Conservation (phyloP, 2,329 filamentous ascomycete genomes). For the Endothia cerciana region DNA sequence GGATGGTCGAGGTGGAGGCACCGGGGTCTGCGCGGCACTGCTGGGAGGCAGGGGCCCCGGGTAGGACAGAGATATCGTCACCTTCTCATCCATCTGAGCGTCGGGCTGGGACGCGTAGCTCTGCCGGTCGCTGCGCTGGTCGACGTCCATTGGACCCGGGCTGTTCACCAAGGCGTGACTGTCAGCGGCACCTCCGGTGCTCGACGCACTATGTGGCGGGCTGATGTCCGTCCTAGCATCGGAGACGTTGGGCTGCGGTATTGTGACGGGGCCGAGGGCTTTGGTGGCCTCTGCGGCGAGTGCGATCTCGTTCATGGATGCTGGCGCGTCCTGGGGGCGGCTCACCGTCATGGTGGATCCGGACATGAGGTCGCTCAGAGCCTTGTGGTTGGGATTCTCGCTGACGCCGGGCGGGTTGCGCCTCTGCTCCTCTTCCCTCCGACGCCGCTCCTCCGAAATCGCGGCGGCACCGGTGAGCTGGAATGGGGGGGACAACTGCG, state of each 20-base stretch:
- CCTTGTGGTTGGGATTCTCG: constrained; percentile 59
- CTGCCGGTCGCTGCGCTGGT: constrained; percentile 44
- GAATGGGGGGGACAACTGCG: constrained; percentile 48
- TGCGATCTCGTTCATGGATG: constrained; percentile 30
- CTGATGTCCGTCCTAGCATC: constrained; percentile 47
- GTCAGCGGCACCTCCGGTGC: constrained; percentile 36
- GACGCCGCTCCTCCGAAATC: constrained; percentile 56
- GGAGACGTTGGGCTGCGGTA: constrained; percentile 39
- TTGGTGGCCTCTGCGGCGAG: constrained; percentile 38
- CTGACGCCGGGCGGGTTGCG: constrained; percentile 49
- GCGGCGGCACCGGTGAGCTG: constrained; percentile 58
- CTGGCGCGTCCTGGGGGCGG: constrained; percentile 57
- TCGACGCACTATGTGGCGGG: constrained; percentile 47
- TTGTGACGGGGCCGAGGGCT: constrained; percentile 38
- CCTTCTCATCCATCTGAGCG: constrained; percentile 55
- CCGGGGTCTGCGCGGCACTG: constrained; percentile 48
- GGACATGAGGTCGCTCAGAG: constrained; percentile 58
- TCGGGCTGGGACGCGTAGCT: constrained; percentile 46
- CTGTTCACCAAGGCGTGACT: constrained; percentile 49
- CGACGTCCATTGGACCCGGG: constrained; percentile 59
- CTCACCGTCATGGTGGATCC: constrained; percentile 57
- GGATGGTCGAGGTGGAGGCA: constrained; percentile 52
- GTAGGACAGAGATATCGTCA: constrained; percentile 57
- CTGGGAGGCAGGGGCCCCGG: constrained; percentile 54
- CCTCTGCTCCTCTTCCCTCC: constrained; percentile 49